Conservation (phyloP, 345 rosid genomes). For the Limnanthes douglasii region DNA sequence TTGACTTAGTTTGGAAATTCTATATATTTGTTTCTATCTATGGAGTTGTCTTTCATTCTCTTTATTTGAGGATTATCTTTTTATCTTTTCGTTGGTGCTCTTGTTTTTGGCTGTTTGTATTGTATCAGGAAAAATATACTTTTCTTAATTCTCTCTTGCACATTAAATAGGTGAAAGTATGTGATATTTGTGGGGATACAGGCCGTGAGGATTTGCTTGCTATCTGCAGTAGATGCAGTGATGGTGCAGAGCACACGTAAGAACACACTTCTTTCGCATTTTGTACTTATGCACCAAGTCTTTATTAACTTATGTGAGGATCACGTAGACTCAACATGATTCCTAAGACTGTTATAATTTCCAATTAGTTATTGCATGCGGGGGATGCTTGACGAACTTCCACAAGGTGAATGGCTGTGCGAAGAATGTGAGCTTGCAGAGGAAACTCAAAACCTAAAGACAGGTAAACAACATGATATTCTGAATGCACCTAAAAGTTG, state of each 20-base stretch:
- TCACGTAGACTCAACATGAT: background rate
- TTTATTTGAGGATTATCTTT: background rate
- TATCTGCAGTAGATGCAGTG: conserved; percentile 76
- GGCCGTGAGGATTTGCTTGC: conserved; percentile 98
- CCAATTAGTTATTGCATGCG: conserved; percentile 87
- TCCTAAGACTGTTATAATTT: conserved; percentile 3
- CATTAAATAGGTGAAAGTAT: conserved; percentile 82
- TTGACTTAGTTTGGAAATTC: no score
- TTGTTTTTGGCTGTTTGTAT: background rate
- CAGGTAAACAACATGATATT: conserved; percentile 24
- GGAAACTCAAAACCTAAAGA: conserved; percentile 52
- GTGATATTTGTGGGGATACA: conserved; percentile 98
- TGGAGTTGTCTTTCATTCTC: no score
- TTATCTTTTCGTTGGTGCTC: conserved; percentile 1
- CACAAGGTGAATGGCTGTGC: conserved; percentile 92
- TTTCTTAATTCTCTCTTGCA: conserved; percentile 7
- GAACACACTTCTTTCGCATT: conserved; percentile 11
- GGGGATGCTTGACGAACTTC: conserved; percentile 69
- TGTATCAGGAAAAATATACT: background rate
- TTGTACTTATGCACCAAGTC: conserved; percentile 4
- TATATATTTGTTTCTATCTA: no score
- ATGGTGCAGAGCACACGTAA: conserved; percentile 99
- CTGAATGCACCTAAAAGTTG: conserved; percentile 13
- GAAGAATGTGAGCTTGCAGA: conserved; percentile 85
- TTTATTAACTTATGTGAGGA: background rate